Evolutionary conservation across 352 stramenopile species (phyloP).

Genomic region (Globisporangium ultimum): DNA sequence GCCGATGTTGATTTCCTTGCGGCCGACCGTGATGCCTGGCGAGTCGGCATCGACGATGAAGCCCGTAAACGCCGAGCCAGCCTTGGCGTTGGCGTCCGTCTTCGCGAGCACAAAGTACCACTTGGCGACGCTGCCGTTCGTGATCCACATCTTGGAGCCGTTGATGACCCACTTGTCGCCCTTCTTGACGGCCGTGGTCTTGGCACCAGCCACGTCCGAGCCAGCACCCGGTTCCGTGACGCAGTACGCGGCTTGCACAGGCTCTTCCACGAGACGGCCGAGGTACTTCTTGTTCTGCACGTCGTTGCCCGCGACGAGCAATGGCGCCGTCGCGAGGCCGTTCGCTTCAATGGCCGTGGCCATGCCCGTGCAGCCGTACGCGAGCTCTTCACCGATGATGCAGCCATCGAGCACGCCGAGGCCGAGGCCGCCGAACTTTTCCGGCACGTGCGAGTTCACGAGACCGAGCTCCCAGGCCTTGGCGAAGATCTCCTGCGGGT

Average conservation of each 20-base stretch:
- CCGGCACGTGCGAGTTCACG: slow-evolving; percentile 84
- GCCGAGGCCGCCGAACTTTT: slow-evolving; percentile 81
- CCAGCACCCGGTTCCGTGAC: slow-evolving; percentile 90
- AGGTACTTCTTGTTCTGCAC: slow-evolving; percentile 87
- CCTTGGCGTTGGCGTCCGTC: slow-evolving; percentile 71
- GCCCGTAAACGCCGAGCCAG: slow-evolving; percentile 83
- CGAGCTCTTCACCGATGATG: slow-evolving; percentile 89
- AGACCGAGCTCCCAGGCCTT: slow-evolving; percentile 89
- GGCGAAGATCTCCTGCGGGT: slow-evolving; percentile 83
- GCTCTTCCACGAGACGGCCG: slow-evolving; percentile 74
- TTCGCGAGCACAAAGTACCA: slow-evolving; percentile 92
- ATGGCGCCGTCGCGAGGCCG: slow-evolving; percentile 69
- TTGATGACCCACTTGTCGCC: slow-evolving; percentile 93
- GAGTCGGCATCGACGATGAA: slow-evolving; percentile 89
- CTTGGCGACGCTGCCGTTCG: slow-evolving; percentile 89
- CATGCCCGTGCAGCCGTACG: slow-evolving; percentile 90
- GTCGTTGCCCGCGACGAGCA: slow-evolving; percentile 82
- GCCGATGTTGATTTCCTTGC: slow-evolving; percentile 91
- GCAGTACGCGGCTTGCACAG: slow-evolving; percentile 84
- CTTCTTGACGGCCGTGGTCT: slow-evolving; percentile 91
- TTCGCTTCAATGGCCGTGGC: slow-evolving; percentile 91
- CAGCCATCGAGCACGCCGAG: slow-evolving; percentile 78
- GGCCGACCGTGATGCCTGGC: slow-evolving; percentile 82
- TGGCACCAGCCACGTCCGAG: slow-evolving; percentile 86
- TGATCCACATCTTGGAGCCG: slow-evolving; percentile 94